Evolutionary conservation across 2,329 filamentous ascomycete species (phyloP), one percentile per base, ranked within the genome.

Genomic region (Daldinia eschscholtzii): DNA sequence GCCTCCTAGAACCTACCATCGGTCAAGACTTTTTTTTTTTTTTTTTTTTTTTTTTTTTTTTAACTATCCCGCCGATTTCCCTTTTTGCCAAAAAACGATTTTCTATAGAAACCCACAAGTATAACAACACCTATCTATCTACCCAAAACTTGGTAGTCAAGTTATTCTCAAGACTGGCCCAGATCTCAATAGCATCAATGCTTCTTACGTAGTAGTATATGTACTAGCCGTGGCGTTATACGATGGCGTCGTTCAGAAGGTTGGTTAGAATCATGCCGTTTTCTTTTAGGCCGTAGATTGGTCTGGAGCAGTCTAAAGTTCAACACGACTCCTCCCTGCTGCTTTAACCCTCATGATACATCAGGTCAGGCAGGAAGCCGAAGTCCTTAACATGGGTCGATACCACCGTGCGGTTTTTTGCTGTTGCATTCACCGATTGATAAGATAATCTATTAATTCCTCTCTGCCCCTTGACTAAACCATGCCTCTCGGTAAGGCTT

Each of bases 401-500:
- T 65, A 9, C 44, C 33, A 57, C 59, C 52, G 39, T 64, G 48
- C 57, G 28, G 20, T 23, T 65, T n/a, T 61, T 41, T 35, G 55
- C 28, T 15, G 48, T 57, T 57, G 26, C 44, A 63, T 67, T 61
- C n/a, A 50, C 61, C 60, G 72, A 74, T 74, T 72, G 72, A 74
- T 74, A 72, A 73, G 72, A 73, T 72, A 69, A 70, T 70, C 63
- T 71, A 44, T 62, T 63, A 56, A 57, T 59, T 46, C 52, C 26
- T 65, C 12, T 41, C 20, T 30, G 26, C 57, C 20, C 52, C 46
- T 56, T 33, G 26, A 30, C 15, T 5, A 44, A 57, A 33, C 18
- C n/a, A 15, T 6, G 9, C 9, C 20, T 23, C 30, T 57, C 48
- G 33, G 65, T 61, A 61, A 59, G 57, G 52, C 61, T 41, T 46